Conservation (phyloP, 768 basidiomycete species). For the Rubroboletus satanas region DNA sequence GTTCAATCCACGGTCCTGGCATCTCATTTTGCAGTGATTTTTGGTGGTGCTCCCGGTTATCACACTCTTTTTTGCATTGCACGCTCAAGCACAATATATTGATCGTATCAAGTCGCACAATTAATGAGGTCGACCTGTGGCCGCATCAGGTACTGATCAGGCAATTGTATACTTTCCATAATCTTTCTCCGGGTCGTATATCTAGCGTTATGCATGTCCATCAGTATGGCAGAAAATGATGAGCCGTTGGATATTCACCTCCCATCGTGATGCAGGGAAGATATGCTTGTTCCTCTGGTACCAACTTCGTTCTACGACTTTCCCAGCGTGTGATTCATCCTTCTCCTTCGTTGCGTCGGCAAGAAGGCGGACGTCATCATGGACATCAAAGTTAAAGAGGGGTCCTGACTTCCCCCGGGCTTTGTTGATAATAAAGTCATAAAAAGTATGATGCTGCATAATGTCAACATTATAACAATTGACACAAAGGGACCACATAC, state of each 20-base stretch:
- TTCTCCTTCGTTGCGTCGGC: constrained; percentile 96
- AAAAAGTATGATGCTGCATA: constrained; percentile 92
- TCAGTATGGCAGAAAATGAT: background rate
- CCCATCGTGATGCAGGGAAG: constrained; percentile 95
- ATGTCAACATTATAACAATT: background rate
- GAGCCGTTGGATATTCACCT: constrained; percentile 48
- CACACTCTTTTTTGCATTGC: background rate
- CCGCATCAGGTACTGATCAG: constrained; percentile 15
- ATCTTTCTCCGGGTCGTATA: constrained; percentile 91
- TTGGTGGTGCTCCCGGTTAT: background rate
- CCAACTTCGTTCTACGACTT: constrained; percentile 95
- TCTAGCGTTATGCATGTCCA: constrained; percentile 36
- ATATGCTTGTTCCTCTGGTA: constrained; percentile 97
- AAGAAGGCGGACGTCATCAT: constrained; percentile 93
- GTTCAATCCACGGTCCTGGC: constrained; percentile 79
- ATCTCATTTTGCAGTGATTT: constrained; percentile 29
- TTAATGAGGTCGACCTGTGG: background rate
- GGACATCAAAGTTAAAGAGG: constrained; percentile 97
- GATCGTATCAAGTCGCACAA: background rate
- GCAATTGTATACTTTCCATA: constrained; percentile 90
- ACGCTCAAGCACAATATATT: background rate
- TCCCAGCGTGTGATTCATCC: constrained; percentile 97
- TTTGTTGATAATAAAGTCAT: constrained; percentile 98
- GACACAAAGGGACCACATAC: constrained; percentile 42
- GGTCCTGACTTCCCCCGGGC: constrained; percentile 98